Percentiles rank a stretch among this genome's conserved stretches.
These are phyloP conservation scores for Populus simonii DNA, from an alignment of 345 rosid species.

Conservation along the genomic window DNA sequence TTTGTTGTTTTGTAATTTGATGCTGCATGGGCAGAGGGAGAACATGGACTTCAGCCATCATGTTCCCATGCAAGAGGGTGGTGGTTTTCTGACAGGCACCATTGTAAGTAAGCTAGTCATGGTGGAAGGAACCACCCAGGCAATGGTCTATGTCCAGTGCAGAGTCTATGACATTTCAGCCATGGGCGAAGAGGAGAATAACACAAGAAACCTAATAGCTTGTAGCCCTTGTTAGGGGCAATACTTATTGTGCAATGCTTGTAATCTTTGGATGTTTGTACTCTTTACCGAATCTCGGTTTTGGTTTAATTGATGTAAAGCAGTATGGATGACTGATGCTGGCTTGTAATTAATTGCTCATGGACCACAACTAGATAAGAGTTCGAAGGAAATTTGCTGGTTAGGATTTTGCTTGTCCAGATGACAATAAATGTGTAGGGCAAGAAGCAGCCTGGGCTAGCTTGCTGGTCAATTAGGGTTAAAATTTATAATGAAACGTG, in stretches of 20 bases:
- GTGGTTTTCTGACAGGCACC: not conserved
- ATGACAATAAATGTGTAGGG: not conserved
- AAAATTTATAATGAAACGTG: not conserved
- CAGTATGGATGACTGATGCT: too few species aligned
- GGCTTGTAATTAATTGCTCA: too few species aligned
- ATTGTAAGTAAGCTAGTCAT: not conserved
- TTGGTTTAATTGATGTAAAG: too few species aligned
- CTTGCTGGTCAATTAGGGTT: not conserved
- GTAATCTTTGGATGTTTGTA: too few species aligned
- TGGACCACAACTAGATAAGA: too few species aligned
- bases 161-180: not conserved
- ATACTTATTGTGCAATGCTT: too few species aligned
- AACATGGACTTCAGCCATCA: not conserved
- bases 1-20: not conserved
- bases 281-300: too few species aligned
- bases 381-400: not conserved
- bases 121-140: not conserved
- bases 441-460: not conserved
- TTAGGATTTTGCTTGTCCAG: not conserved
- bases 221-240: too few species aligned
- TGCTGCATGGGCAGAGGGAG: not conserved
- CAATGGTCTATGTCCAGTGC: not conserved
- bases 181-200: not conserved
- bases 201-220: too few species aligned
- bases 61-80: not conserved